Conservation (phyloP, 2,329 filamentous ascomycete genomes). For the Lanzia echinophila region DNA sequence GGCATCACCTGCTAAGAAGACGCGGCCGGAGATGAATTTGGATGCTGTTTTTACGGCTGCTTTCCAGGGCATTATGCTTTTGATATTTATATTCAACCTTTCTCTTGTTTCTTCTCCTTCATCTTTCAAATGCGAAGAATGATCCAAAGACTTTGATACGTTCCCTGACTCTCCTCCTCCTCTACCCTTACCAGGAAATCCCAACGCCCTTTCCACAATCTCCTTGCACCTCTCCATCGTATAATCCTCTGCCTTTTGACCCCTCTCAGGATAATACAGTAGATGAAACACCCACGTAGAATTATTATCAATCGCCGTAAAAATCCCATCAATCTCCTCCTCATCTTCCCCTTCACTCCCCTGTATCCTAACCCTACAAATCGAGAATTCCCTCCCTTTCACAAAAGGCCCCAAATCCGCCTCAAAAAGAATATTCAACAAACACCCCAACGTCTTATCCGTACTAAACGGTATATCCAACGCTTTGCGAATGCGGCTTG, state of each 20-base stretch:
- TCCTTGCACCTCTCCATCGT: slow-evolving; percentile 18
- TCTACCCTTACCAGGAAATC: slow-evolving; percentile 17
- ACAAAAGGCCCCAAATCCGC: slow-evolving; percentile 28
- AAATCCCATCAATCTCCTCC: slow-evolving; percentile 8
- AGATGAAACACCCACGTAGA: slow-evolving; percentile 27
- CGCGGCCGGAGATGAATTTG: slow-evolving; percentile 24
- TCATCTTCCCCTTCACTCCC: neutral
- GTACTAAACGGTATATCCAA: slow-evolving; percentile 28
- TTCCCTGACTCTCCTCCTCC: too few species aligned
- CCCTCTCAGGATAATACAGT: slow-evolving; percentile 20
- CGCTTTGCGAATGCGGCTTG: slow-evolving; percentile 24
- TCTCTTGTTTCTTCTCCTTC: neutral
- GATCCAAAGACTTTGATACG: too few species aligned
- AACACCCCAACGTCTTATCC: slow-evolving; percentile 27
- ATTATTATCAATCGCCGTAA: slow-evolving; percentile 26
- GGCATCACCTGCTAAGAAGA: slow-evolving; percentile 42
- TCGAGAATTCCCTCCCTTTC: slow-evolving; percentile 28
- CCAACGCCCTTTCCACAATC: slow-evolving; percentile 28
- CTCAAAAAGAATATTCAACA: slow-evolving; percentile 33
- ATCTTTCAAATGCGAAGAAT: too few species aligned
- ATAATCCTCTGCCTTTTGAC: slow-evolving; percentile 18
- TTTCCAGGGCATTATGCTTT: slow-evolving; percentile 32
- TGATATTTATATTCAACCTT: slow-evolving; percentile 27
- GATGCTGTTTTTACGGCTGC: slow-evolving; percentile 27
- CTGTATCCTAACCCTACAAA: slow-evolving; percentile 28